phyloP scores from a whole-genome alignment of 2,329 filamentous ascomycete species.

The Fusarium floridanum region DNA sequence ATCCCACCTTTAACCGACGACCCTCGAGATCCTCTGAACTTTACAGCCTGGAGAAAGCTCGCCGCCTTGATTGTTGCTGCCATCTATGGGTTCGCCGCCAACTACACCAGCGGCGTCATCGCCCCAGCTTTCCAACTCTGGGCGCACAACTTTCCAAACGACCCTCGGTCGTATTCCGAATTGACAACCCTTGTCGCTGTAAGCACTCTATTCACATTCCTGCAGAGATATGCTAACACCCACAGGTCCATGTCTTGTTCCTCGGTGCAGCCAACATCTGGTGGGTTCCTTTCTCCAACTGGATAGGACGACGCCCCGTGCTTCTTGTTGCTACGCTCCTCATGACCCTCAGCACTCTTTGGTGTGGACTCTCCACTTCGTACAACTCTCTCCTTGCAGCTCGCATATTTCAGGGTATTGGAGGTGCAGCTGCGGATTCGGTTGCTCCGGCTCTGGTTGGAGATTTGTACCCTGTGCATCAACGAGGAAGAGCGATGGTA shows the following conservation, averaged over 20 bases:
- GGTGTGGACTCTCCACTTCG: conserved; percentile 42
- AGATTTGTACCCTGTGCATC: conserved; percentile 53
- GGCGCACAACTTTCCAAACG: conserved; percentile 46
- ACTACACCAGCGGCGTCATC: conserved; percentile 50
- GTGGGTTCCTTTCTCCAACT: conserved; percentile 55
- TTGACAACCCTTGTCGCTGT: conserved; percentile 51
- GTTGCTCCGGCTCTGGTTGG: conserved; percentile 51
- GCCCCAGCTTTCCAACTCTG: conserved; percentile 51
- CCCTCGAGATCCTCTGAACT: conserved; percentile 55
- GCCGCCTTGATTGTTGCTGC: conserved; percentile 45
- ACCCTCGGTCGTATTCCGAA: conserved; percentile 42
- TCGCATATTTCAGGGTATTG: conserved; percentile 51
- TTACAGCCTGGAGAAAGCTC: conserved; percentile 50
- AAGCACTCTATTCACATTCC: background rate
- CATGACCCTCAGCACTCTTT: conserved; percentile 43
- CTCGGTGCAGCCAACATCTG: conserved; percentile 52
- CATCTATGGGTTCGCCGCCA: conserved; percentile 51
- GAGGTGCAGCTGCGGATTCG: conserved; percentile 52
- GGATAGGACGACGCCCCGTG: conserved; percentile 50
- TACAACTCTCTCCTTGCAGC: conserved; percentile 47
- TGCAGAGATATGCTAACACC: background rate
- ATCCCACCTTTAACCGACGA: conserved; percentile 31
- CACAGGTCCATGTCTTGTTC: conserved; percentile 50
- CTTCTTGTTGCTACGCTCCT: conserved; percentile 49
- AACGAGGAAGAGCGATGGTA: conserved; percentile 52